Evolutionary conservation across 2,329 filamentous ascomycete species (phyloP).

Genomic region (Tolypocladium sp.): DNA sequence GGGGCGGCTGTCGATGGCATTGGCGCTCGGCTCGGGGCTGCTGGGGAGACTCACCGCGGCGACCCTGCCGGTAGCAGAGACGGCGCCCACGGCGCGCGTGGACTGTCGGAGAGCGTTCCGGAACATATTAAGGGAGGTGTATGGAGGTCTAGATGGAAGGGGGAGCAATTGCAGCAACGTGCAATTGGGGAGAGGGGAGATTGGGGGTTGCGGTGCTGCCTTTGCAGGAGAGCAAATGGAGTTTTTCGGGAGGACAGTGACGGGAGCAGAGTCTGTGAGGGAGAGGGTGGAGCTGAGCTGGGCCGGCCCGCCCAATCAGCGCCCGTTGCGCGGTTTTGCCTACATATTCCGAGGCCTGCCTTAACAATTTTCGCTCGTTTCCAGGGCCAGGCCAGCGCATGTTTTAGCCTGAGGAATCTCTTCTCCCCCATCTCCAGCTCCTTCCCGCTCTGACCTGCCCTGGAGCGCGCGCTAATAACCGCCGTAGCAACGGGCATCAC

Average conservation of each 20-base stretch:
- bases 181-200: conserved; percentile 57
- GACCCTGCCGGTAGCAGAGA: conserved; percentile 86
- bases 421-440: not conserved
- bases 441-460: not conserved
- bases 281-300: conserved; percentile 27
- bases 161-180: conserved; percentile 53
- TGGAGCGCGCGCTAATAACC: not conserved
- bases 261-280: conserved; percentile 33
- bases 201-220: conserved; percentile 42
- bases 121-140: conserved; percentile 68
- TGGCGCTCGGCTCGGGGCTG: conserved; percentile 29
- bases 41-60: conserved; percentile 72
- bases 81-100: conserved; percentile 86
- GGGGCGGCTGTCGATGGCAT: conserved; percentile 33
- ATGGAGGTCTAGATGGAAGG: conserved; percentile 39
- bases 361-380: conserved; percentile 24
- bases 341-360: conserved; percentile 26
- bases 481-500: not conserved
- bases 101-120: conserved; percentile 97
- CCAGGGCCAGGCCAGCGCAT: conserved; percentile 4
- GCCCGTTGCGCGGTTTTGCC: conserved; percentile 26
- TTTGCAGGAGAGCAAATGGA: conserved; percentile 36
- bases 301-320: conserved; percentile 22
- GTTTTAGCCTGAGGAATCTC: conserved; percentile 8
- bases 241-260: conserved; percentile 33